phyloP scores from a whole-genome alignment of 495 filamentous ascomycete species.

The Hyphodiscus hymeniophilus region DNA sequence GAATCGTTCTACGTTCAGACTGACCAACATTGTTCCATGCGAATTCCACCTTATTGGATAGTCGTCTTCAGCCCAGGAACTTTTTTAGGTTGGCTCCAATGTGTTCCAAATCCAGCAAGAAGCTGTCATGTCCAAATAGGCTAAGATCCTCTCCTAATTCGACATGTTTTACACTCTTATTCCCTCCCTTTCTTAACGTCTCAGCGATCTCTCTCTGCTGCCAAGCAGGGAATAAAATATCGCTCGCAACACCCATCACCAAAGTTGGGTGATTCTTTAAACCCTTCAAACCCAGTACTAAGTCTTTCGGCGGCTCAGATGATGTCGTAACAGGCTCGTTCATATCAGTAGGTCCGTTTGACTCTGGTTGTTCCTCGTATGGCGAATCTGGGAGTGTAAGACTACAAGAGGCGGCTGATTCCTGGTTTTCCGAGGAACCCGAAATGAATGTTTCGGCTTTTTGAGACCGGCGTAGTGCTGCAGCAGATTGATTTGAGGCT shows the following conservation, averaged over 20 bases:
- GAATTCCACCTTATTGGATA: no score
- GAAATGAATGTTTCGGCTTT: conserved; percentile 17
- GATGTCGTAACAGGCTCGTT: conserved; percentile 11
- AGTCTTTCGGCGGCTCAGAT: conserved; percentile 56
- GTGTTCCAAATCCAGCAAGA: conserved; percentile 84
- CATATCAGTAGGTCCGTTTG: conserved; percentile 13
- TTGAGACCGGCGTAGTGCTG: conserved; percentile 31
- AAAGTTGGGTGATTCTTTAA: conserved; percentile 70
- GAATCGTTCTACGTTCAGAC: no score
- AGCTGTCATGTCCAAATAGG: conserved; percentile 94
- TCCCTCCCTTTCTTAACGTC: conserved; percentile 68
- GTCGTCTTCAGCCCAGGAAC: conserved; percentile 69
- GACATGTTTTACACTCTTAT: conserved; percentile 70
- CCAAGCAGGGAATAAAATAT: conserved; percentile 97
- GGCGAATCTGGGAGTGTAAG: conserved; percentile 78
- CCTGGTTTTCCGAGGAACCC: conserved; percentile 9
- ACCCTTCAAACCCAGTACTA: conserved; percentile 64
- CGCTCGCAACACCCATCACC: conserved; percentile 89
- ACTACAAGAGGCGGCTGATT: conserved; percentile 52
- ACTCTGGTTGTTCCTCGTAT: conserved; percentile 67
- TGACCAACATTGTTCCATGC: no score
- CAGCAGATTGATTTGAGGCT: conserved; percentile 45
- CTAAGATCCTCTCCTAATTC: conserved; percentile 90
- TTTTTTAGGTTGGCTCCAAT: conserved; percentile 74
- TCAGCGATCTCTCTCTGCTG: conserved; percentile 93